Evolutionary conservation across 2,329 filamentous ascomycete species (phyloP), one percentile per base, ranked within the genome.

Genomic region (Paraphoma sp.): DNA sequence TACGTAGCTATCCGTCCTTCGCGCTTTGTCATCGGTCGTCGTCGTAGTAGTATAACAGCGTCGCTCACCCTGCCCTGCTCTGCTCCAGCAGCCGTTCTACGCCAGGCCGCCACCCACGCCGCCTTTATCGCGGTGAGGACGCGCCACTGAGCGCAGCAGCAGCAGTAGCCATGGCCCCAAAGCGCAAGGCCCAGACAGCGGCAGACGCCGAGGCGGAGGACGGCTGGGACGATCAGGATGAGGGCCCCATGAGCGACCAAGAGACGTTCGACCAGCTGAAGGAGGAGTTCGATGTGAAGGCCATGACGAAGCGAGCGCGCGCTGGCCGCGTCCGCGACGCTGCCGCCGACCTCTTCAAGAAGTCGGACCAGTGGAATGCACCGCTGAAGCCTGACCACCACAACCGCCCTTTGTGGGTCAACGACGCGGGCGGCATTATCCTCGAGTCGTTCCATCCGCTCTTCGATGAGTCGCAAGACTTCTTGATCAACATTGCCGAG

Each of bases 401-500:
- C 61, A 92, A 93, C 71, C 89, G 95, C 14, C 95, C 95, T 14
- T 84, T 98, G 57, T 98, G 93, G 92, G 95, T 99, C 66, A 93
- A 97, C 74, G 91, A 93, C 2, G 82, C 89, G 45, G 93, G 91
- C 36, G 88, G 89, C 62, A 95, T 98, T 72, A 95, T 96, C 30
- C 83, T 98, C 43, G 94, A 99, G 81, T 96, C 93, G 67, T 98
- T 97, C 80, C 94, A 91, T 50, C 91, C 93, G 2, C 82, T 95
- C 54, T 93, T 94, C 54, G 86, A 89, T 54, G 89, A 93, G 70
- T 94, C 92, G 0, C 93, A 97, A 73, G 93, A 97, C 75, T 97
- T 99, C 74, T 82, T 99, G 56, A 97, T 96, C 68, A 97, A 95
- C 45, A 94, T 99, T 66, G 92, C 94, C 60, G 94, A 99, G 79